These are phyloP conservation scores for Santalum album DNA, from an alignment of 164 flowering plant species.

Conservation along the genomic window DNA sequence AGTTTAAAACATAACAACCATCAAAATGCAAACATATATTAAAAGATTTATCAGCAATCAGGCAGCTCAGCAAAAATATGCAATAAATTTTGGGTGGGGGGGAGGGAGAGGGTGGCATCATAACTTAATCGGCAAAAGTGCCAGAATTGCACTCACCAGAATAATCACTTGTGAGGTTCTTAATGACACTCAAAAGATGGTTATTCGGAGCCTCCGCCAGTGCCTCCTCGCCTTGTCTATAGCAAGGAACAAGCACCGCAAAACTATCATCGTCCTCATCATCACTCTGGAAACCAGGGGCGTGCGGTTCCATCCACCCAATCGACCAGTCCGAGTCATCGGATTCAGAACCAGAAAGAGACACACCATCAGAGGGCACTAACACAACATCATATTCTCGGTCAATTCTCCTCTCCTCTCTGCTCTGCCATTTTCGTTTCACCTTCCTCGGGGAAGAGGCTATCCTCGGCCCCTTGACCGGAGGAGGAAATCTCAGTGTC, in stretches of 20 bases:
- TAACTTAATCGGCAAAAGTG: not conserved
- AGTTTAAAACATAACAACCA: too few species aligned
- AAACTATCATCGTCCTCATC: constrained; percentile 31
- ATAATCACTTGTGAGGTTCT: constrained; percentile 22
- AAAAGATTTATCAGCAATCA: not conserved
- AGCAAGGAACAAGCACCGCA: constrained; percentile 45
- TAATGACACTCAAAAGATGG: constrained; percentile 29
- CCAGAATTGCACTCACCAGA: constrained; percentile 22
- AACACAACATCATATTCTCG: constrained; percentile 28
- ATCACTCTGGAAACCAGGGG: constrained; percentile 31
- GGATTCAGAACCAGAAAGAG: constrained; percentile 38
- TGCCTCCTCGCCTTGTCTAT: constrained; percentile 26
- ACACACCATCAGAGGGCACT: constrained; percentile 33
- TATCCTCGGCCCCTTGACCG: constrained; percentile 11
- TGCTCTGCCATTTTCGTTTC: constrained; percentile 32
- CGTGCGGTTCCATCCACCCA: constrained; percentile 54
- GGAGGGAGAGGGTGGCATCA: too few species aligned
- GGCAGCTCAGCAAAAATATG: not conserved
- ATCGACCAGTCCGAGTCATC: constrained; percentile 47
- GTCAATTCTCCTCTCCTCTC: constrained; percentile 28
- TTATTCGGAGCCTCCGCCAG: constrained; percentile 19
- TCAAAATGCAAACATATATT: too few species aligned
- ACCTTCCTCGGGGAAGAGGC: constrained; percentile 23
- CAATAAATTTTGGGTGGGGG: too few species aligned
- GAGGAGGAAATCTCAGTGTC: constrained; percentile 14